Evolutionary conservation across 1,139 yeast genomes (phyloP).

Genomic region (Diutina siamensis): DNA sequence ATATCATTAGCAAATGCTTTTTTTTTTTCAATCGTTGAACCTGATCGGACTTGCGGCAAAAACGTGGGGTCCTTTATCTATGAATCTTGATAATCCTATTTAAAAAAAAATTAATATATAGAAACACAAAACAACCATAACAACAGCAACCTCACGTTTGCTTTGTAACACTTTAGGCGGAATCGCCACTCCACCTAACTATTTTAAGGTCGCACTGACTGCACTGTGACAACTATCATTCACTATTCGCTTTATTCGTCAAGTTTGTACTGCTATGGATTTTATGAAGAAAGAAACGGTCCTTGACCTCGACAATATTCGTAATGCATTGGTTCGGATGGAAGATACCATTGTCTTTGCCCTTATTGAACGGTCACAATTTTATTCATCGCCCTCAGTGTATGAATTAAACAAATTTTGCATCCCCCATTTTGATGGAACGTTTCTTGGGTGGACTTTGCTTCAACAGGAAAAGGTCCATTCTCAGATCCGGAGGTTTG

Average conservation of each 20-base stretch:
- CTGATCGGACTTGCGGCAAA: not conserved
- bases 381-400: slow-evolving; percentile 63
- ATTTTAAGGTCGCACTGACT: too few species aligned
- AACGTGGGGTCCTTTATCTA: not conserved
- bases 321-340: slow-evolving; percentile 80
- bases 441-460: slow-evolving; percentile 80
- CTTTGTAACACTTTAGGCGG: too few species aligned
- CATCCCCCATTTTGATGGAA: slow-evolving; percentile 63
- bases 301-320: slow-evolving; percentile 66
- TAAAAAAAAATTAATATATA: too few species aligned
- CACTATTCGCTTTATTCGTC: too few species aligned
- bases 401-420: slow-evolving; percentile 48
- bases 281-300: slow-evolving; percentile 78
- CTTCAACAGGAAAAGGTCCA: slow-evolving; percentile 68
- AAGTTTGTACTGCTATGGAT: slow-evolving; percentile 69
- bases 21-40: too few species aligned
- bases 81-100: too few species aligned
- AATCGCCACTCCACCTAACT: too few species aligned
- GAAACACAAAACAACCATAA: too few species aligned
- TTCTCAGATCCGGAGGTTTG: slow-evolving; percentile 78
- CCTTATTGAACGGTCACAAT: slow-evolving; percentile 87
- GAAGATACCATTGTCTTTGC: slow-evolving; percentile 93
- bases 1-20: too few species aligned
- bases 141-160: too few species aligned
- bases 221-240: too few species aligned